A percentile compares a stretch with the other conserved stretches of the same genome.
These are phyloP conservation scores for Yamagishiella unicocca DNA, from an alignment of 139 green algal species.

Conservation along the genomic window DNA sequence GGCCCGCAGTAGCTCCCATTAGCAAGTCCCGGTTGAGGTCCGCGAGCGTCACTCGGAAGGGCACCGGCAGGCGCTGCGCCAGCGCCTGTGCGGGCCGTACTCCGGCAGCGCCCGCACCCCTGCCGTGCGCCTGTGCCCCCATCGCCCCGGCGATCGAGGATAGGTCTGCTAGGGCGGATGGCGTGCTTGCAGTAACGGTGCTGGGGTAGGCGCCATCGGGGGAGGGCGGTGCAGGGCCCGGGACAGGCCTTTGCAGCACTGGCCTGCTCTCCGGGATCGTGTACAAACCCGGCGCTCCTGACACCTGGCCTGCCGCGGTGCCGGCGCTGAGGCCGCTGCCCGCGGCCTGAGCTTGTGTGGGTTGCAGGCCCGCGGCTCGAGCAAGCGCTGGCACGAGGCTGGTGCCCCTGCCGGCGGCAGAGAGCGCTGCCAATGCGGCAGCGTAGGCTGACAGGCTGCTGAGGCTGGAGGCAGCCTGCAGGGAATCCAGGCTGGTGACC, in stretches of 20 bases:
- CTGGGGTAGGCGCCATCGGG: no score
- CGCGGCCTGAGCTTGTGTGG: no score
- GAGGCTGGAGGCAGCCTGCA: background rate
- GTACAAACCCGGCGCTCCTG: background rate
- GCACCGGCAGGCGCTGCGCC: background rate
- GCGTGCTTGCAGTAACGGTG: no score
- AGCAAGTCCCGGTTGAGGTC: conserved; percentile 36
- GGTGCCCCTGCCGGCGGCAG: background rate
- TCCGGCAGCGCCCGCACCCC: no score
- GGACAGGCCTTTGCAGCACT: no score
- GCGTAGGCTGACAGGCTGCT: conserved; percentile 10
- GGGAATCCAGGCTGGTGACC: background rate
- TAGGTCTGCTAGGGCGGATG: no score
- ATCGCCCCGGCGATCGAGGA: no score
- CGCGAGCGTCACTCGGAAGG: conserved; percentile 10
- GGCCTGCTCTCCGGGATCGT: conserved; percentile 32
- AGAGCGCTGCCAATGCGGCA: background rate
- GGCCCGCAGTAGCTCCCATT: background rate
- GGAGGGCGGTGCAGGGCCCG: no score
- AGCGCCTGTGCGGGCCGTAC: no score
- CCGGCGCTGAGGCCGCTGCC: background rate
- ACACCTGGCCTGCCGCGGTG: background rate
- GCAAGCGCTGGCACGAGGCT: no score
- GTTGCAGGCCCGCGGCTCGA: no score
- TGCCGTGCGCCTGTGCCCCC: no score